Evolutionary conservation across 2,329 filamentous ascomycete genomes (phyloP), one percentile per base, ranked within the genome.

Genomic region (Pyrenophora teres): DNA sequence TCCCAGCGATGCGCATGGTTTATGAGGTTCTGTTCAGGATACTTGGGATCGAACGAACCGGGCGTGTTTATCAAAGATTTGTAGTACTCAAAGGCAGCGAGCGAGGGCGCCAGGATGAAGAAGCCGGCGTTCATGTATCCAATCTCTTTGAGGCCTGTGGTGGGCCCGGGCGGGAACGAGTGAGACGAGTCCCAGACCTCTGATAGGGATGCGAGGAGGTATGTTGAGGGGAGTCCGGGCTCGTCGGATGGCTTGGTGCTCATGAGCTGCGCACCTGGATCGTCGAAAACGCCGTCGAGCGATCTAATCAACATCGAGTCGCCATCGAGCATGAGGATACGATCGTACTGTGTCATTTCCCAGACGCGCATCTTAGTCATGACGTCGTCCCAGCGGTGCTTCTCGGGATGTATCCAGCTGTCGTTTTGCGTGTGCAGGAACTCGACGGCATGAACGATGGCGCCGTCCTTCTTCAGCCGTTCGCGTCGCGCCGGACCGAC

Each of bases 291-390:
- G 37, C 54, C 68, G 50, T 74, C 70, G 7, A 74, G 54, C 0
- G 66, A 59, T 16, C 53, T 40, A 18, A 57, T 55, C 13, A 75
- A 62, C 35, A 74, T 57, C 2, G 57, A 72, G 53, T 76, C 73
- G 39, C 63, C 69, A 42, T 76, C 73, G 6, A 76, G 53, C 54
- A 76, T 68, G 23, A 64, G 57, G 35, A 76, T 67, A 8, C 62
- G 59, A 13, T 50, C 53, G 57, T 74, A 76, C 36, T 74, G 63
- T 1, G 63, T 71, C 47, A 76, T 63, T 54, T 75, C 61, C 65
- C 67, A 76, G 2, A 74, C 62, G 19, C 71, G 70, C 21, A 77
- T 59, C 58, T 77, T 77, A 13, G 70, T 67, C 63, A 76, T 63
- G 19, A 75, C 63, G 25, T 74, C 65, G 39, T 62, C 54, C 72